Evolutionary conservation across 352 stramenopile species (phyloP).

Genomic region (Aphanomyces cochlioides): DNA sequence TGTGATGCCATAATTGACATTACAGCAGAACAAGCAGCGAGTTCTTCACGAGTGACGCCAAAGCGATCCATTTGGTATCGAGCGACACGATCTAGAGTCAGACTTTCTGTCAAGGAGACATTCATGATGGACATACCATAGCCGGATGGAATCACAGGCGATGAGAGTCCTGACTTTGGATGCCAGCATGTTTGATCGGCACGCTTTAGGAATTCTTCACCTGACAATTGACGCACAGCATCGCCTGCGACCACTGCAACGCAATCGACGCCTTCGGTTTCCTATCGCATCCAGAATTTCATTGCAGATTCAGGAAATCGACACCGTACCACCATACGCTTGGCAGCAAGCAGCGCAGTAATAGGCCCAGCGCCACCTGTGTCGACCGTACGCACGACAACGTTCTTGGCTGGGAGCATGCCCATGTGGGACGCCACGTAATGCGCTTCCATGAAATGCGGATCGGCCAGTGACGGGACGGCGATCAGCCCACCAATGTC

Average conservation of each 20-base stretch:
- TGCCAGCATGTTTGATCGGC: conserved; percentile 34
- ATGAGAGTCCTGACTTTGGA: conserved; percentile 8
- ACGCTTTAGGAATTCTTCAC: conserved; percentile 36
- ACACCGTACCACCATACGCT: conserved; percentile 37
- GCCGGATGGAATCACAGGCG: conserved; percentile 32
- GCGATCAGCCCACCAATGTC: conserved; percentile 43
- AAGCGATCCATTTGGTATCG: conserved; percentile 40
- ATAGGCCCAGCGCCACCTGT: conserved; percentile 44
- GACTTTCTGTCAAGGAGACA: not conserved
- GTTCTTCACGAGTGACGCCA: conserved; percentile 39
- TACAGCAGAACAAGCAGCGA: conserved; percentile 35
- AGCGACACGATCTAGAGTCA: conserved; percentile 33
- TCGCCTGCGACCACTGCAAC: conserved; percentile 46
- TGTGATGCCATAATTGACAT: conserved; percentile 40
- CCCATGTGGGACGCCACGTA: conserved; percentile 40
- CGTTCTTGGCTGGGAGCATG: conserved; percentile 33
- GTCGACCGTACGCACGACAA: conserved; percentile 37
- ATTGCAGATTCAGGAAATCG: no score
- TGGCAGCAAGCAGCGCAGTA: conserved; percentile 40
- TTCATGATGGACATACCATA: conserved; percentile 32
- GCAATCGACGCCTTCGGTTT: conserved; percentile 37
- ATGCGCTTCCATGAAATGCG: conserved; percentile 48
- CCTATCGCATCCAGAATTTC: not conserved
- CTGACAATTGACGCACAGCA: conserved; percentile 34
- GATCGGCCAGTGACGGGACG: conserved; percentile 36